These are phyloP conservation scores for Vigna trinervia DNA, from an alignment of 306 rosid genomes.

Conservation along the genomic window DNA sequence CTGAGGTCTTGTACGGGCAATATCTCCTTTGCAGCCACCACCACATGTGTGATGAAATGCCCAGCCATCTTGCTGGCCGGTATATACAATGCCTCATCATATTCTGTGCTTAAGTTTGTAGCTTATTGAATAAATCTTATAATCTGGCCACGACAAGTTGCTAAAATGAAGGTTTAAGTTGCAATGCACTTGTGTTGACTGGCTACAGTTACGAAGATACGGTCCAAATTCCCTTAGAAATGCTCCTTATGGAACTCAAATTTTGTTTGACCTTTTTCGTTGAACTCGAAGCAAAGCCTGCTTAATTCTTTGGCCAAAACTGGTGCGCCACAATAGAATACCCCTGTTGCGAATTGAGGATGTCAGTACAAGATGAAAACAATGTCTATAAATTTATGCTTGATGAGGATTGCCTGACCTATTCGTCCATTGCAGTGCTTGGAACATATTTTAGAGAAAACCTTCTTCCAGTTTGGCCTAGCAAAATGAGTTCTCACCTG, in stretches of 20 bases:
- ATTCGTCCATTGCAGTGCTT: slow-evolving; percentile 86
- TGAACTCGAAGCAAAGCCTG: slow-evolving; percentile 87
- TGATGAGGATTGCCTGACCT: slow-evolving; percentile 58
- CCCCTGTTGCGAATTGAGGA: slow-evolving; percentile 60
- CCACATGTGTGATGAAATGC: slow-evolving; percentile 48
- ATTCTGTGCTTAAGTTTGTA: slow-evolving; percentile 40
- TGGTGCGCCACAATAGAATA: slow-evolving; percentile 94
- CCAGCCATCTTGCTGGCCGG: slow-evolving; percentile 32
- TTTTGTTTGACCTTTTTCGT: slow-evolving; percentile 86
- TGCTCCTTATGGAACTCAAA: slow-evolving; percentile 97
- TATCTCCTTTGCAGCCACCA: slow-evolving; percentile 30
- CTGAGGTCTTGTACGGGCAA: slow-evolving; percentile 26
- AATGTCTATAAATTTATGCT: slow-evolving; percentile 2
- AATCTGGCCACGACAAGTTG: slow-evolving; percentile 37
- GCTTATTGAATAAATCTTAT: slow-evolving; percentile 44
- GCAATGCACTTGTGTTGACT: slow-evolving; percentile 11
- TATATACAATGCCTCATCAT: slow-evolving; percentile 52
- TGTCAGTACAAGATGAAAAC: slow-evolving; percentile 32
- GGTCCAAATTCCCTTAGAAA: slow-evolving; percentile 54
- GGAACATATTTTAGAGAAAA: slow-evolving; percentile 76
- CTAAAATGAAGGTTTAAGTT: slow-evolving; percentile 35
- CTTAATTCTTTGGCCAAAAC: slow-evolving; percentile 86
- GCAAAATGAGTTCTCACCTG: slow-evolving; percentile 98
- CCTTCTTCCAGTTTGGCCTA: slow-evolving; percentile 98
- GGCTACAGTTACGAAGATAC: background rate